Percentiles rank a stretch among this genome's conserved stretches.
Evolutionary conservation across 225 moss, liverwort and hornwort genomes (phyloP).

Genomic region (Asterella californica): DNA sequence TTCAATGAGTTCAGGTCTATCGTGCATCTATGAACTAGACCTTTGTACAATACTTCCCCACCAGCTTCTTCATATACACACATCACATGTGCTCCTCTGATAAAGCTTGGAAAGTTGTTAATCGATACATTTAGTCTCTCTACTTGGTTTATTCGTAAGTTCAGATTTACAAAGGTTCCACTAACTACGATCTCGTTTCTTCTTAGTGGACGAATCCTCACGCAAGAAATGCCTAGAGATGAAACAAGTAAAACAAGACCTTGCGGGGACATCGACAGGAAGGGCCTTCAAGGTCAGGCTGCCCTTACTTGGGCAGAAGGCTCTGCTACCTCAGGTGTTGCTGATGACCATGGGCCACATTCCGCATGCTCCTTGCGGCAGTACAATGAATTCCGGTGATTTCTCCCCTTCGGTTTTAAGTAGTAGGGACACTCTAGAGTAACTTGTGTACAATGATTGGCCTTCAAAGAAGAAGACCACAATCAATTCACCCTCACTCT

Average conservation of each 20-base stretch:
- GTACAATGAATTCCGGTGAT: background rate
- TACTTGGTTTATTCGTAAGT: constrained; percentile 4
- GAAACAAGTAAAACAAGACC: background rate
- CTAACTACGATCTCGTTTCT: background rate
- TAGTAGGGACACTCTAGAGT: constrained; percentile 10
- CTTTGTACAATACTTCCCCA: background rate
- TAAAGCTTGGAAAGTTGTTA: background rate
- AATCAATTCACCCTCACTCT: constrained; percentile 28
- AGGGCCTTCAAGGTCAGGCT: constrained; percentile 5
- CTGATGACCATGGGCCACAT: constrained; percentile 15
- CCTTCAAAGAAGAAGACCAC: constrained; percentile 13
- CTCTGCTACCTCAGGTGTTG: constrained; percentile 12
- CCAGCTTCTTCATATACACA: background rate
- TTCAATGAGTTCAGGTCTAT: background rate
- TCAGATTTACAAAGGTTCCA: constrained; percentile 28
- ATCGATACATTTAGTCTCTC: constrained; percentile 11
- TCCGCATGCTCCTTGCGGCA: background rate
- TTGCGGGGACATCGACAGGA: background rate
- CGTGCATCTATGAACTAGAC: background rate
- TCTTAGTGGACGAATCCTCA: constrained; percentile 2
- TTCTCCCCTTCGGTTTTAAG: background rate
- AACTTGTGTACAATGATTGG: constrained; percentile 25
- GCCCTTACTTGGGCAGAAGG: background rate
- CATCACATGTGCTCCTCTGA: constrained; percentile 5
- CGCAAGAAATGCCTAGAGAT: constrained; percentile 5